Percentiles rank a stretch among this genome's conserved stretches.
Evolutionary conservation across 176 grass and related monocot genomes (phyloP).

Genomic region (Oryza punctata): DNA sequence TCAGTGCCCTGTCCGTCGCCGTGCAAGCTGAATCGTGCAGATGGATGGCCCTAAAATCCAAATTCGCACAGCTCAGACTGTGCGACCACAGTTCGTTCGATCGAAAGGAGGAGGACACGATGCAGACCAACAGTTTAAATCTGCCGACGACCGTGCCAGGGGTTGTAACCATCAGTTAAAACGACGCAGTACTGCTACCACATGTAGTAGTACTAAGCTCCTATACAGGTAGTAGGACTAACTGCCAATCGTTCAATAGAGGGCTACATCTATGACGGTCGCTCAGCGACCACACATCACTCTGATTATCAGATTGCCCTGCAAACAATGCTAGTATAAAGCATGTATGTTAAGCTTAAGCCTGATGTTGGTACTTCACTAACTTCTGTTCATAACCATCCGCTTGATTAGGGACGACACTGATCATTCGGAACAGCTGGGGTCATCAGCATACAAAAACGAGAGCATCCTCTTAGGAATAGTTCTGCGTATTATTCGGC

Average conservation of each 20-base stretch:
- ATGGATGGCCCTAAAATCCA: constrained; percentile 26
- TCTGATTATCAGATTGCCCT: neutral
- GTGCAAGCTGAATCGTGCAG: constrained; percentile 11
- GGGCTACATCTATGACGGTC: neutral
- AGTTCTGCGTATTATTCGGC: neutral
- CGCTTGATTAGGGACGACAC: neutral
- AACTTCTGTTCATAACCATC: neutral
- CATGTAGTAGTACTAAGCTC: neutral
- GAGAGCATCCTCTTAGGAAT: neutral
- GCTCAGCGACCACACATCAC: constrained; percentile 22
- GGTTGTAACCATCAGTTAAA: constrained; percentile 12
- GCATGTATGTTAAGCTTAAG: neutral
- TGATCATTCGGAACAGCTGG: neutral
- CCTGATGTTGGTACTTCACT: neutral
- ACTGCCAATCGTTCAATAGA: neutral
- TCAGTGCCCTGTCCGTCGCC: constrained; percentile 20
- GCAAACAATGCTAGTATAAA: neutral
- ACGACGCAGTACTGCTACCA: neutral
- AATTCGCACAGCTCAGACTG: constrained; percentile 2
- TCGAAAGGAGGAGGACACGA: neutral
- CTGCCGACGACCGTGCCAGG: constrained; percentile 3
- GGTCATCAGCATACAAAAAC: neutral
- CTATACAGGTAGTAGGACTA: neutral
- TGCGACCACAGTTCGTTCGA: constrained; percentile 9
- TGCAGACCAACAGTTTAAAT: neutral